Evolutionary conservation across 164 flowering plant genomes (phyloP).

Genomic region (Pachysandra terminalis): DNA sequence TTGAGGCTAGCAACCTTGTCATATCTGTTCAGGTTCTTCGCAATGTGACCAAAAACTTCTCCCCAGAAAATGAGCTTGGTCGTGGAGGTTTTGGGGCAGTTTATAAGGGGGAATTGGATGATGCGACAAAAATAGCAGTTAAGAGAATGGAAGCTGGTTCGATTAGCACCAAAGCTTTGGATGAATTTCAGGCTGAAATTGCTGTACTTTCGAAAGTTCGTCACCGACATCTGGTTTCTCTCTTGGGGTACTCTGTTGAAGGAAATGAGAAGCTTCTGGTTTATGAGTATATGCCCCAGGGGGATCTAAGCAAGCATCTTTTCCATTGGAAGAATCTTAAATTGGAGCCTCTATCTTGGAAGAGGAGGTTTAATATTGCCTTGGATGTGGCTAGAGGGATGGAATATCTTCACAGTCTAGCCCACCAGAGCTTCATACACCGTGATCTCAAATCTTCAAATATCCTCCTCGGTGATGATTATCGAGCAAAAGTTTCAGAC

Average conservation of each 20-base stretch:
- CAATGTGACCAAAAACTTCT: conserved; percentile 55
- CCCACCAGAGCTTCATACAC: conserved; percentile 67
- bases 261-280: conserved; percentile 59
- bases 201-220: conserved; percentile 69
- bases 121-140: conserved; percentile 69
- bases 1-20: conserved; percentile 53
- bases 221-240: conserved; percentile 68
- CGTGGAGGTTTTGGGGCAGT: conserved; percentile 76
- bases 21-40: conserved; percentile 64
- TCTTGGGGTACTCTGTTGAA: conserved; percentile 52
- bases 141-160: conserved; percentile 69
- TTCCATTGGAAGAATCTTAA: conserved; percentile 56
- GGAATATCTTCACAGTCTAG: conserved; percentile 65
- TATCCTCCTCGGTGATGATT: conserved; percentile 64
- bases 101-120: conserved; percentile 60
- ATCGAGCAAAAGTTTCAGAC: conserved; percentile 64
- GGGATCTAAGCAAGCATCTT: conserved; percentile 60
- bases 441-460: conserved; percentile 70
- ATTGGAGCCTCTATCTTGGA: conserved; percentile 67
- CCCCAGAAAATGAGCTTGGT: conserved; percentile 63
- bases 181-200: conserved; percentile 65
- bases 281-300: conserved; percentile 69
- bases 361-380: conserved; percentile 56
- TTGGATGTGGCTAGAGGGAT: conserved; percentile 70
- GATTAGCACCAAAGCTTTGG: conserved; percentile 47